Evolutionary conservation across 176 grass and related monocot genomes (phyloP), one percentile per base, ranked within the genome.

Genomic region (Pontederia crassipes): DNA sequence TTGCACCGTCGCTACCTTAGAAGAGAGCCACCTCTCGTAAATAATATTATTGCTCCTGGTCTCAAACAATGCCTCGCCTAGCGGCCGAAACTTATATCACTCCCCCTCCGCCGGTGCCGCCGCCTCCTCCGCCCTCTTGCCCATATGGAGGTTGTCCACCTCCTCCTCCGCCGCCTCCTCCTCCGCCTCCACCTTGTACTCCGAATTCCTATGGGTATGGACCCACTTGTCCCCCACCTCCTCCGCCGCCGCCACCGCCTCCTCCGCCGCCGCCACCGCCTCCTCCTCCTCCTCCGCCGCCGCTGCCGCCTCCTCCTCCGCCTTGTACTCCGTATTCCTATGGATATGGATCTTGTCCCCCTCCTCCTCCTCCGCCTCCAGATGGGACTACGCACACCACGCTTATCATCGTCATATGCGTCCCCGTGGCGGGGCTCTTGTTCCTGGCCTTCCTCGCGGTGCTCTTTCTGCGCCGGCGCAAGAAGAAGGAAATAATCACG

Each of bases 371-470:
- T 0, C 1, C n/a, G 46, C 14, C 62, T 8, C 46, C n/a, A 26
- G 45, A 24, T 9, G 11, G 17, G 12, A 0, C 13, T 6, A 8
- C 8, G 1, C 52, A 54, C 17, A 13, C 13, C 52, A 58, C 4
- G 11, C 9, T 50, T 13, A 12, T 65, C 9, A 8, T 65, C 62
- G 46, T 17, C 14, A 46, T 65, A 4, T 65, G 17, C 45, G 62
- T 65, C 15, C 49, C 46, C 10, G 4, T 65, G 15, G 62, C 45
- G 6, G 62, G 62, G 46, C 17, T 65, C 14, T 50, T 49, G 46
- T 49, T 65, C 62, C 62, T 65, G 16, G 62, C 62, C 9, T 65
- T 49, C 62, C 62, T 65, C n/a, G 62, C 46, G 5, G 62, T 45
- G 9, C 9, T 65, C 45, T 49, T 65, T 16, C 49, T 8, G 9